A percentile compares a stretch with the other conserved stretches of the same genome.
Evolutionary conservation across 495 filamentous ascomycete genomes (phyloP).

Genomic region (Penicillium roqueforti): DNA sequence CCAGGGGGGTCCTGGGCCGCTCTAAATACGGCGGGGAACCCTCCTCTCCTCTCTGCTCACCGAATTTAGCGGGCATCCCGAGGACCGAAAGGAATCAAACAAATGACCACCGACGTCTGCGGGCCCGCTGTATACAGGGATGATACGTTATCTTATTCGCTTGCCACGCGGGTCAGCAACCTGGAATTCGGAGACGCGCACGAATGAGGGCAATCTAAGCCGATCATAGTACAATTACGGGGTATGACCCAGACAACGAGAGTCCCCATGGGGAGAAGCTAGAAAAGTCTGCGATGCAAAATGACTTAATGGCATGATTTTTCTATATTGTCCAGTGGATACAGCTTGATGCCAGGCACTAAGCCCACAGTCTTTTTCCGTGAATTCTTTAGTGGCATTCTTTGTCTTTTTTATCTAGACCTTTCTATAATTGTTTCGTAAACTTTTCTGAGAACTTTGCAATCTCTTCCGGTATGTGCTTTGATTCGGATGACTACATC

Average conservation of each 20-base stretch:
- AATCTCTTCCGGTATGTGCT: not conserved
- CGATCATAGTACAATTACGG: constrained; percentile 7
- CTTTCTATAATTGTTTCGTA: constrained; percentile 6
- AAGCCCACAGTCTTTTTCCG: not conserved
- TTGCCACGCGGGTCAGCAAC: constrained; percentile 1
- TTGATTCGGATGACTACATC: not conserved
- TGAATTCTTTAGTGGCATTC: not conserved
- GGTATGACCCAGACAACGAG: not conserved
- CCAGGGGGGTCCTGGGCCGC: not conserved
- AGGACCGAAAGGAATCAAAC: not conserved
- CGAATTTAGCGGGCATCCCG: not conserved
- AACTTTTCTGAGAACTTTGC: not conserved
- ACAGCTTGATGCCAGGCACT: not conserved
- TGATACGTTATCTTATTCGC: constrained; percentile 1
- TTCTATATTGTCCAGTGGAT: not conserved
- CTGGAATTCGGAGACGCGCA: constrained; percentile 1
- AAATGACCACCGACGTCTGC: not conserved
- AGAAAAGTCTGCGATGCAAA: too few relatives aligned
- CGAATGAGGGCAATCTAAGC: constrained; percentile 4
- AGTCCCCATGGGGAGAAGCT: not conserved
- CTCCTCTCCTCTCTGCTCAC: not conserved
- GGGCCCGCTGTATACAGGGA: not conserved
- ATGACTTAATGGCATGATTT: not conserved
- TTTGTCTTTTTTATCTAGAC: not conserved
- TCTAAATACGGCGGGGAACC: not conserved